Percentiles rank a stretch among this genome's conserved stretches.
phyloP scores from a whole-genome alignment of 2,329 filamentous ascomycete genomes.

The Colletotrichum lupini region DNA sequence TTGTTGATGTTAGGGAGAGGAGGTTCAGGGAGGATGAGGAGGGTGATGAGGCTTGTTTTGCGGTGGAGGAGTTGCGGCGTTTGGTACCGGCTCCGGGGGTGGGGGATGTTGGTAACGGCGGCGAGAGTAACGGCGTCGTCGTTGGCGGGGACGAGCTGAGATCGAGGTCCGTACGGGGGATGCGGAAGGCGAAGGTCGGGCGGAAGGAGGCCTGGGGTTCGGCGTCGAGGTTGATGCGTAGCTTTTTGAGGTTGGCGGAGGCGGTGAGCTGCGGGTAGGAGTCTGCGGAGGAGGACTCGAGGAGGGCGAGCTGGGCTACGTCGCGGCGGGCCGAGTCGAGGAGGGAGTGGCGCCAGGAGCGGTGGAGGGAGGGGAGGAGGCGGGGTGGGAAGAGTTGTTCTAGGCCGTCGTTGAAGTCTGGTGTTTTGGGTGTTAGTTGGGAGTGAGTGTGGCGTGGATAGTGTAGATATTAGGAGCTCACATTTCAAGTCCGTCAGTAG shows the following conservation, averaged over 20 bases:
- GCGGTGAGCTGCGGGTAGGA: constrained; percentile 55
- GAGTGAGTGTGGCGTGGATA: too few species aligned
- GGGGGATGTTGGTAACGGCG: not conserved
- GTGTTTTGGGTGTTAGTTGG: not conserved
- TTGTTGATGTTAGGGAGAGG: not conserved
- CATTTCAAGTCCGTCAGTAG: not conserved
- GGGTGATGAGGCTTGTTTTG: not conserved
- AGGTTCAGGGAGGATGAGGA: not conserved
- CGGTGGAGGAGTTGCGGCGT: not conserved
- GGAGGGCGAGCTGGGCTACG: constrained; percentile 52
- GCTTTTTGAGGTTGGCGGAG: constrained; percentile 56
- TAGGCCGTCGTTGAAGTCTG: constrained; percentile 58
- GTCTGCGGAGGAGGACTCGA: constrained; percentile 53
- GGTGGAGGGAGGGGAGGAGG: constrained; percentile 53
- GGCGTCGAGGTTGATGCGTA: constrained; percentile 58
- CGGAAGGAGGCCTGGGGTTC: constrained; percentile 45
- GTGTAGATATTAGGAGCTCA: not conserved
- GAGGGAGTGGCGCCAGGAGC: constrained; percentile 59
- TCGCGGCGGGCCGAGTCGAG: constrained; percentile 57
- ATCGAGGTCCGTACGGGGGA: constrained; percentile 46
- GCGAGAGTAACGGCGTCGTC: not conserved
- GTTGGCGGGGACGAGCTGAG: constrained; percentile 16
- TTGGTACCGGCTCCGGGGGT: not conserved
- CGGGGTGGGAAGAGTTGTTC: constrained; percentile 58
- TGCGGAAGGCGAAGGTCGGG: constrained; percentile 39